Evolutionary conservation across 768 basidiomycete genomes (phyloP).

Genomic region (Kwoniella sp.): DNA sequence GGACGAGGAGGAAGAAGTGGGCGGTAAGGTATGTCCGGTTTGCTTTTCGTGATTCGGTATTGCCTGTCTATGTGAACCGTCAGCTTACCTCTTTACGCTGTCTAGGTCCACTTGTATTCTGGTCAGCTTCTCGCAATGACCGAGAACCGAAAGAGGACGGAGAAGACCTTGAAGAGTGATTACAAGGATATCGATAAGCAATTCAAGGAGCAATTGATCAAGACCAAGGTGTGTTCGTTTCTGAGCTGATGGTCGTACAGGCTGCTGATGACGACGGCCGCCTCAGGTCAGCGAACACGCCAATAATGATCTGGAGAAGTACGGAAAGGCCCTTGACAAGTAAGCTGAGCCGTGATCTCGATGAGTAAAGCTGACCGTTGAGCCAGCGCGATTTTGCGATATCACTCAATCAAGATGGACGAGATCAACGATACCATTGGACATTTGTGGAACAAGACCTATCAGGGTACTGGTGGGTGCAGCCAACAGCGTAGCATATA

Average conservation of each 20-base stretch:
- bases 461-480: constrained; percentile 85
- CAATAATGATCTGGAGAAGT: constrained; percentile 94
- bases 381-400: constrained; percentile 92
- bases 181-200: constrained; percentile 80
- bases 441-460: constrained; percentile 96
- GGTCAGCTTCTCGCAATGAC: constrained; percentile 76
- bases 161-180: constrained; percentile 67
- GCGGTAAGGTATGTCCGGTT: constrained; percentile 6
- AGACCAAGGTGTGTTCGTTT: constrained; percentile 69
- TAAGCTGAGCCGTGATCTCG: constrained; percentile 51
- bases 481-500: constrained; percentile 5
- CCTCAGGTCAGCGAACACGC: constrained; percentile 95
- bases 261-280: background rate
- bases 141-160: constrained; percentile 62
- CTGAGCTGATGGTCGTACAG: background rate
- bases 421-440: constrained; percentile 98
- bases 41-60: background rate
- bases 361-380: constrained; percentile 1
- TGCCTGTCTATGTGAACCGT: too few relatives aligned
- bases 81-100: background rate
- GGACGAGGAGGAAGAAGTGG: constrained; percentile 35
- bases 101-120: constrained; percentile 66
- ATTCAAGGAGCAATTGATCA: constrained; percentile 85
- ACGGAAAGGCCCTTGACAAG: constrained; percentile 95
- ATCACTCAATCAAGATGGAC: constrained; percentile 95